Conservation (phyloP, 768 basidiomycete genomes). For the Boletus vinaceobasis region DNA sequence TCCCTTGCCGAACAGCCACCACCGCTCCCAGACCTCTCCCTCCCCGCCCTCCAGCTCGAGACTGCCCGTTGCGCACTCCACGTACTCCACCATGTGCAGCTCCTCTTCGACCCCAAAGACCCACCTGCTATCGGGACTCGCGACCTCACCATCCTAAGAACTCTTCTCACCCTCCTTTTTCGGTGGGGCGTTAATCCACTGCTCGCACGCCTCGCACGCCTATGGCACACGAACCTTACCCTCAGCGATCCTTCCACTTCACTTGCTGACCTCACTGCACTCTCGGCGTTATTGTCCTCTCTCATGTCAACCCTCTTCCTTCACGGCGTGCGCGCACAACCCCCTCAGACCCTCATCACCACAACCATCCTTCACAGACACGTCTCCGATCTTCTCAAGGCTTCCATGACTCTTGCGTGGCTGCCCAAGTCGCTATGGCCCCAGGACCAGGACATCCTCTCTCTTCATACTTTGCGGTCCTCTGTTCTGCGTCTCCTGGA, state of each 20-base stretch:
- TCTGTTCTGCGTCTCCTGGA: conserved; percentile 54
- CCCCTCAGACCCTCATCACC: conserved; percentile 57
- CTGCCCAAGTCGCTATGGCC: conserved; percentile 51
- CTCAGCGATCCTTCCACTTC: conserved; percentile 29
- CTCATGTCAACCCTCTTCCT: conserved; percentile 55
- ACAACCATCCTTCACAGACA: conserved; percentile 59
- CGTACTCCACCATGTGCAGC: conserved; percentile 48
- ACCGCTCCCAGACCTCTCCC: conserved; percentile 9
- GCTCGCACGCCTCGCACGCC: conserved; percentile 39
- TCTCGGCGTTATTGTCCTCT: conserved; percentile 42
- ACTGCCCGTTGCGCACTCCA: conserved; percentile 56
- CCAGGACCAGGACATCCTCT: conserved; percentile 35
- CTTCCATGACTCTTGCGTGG: conserved; percentile 70
- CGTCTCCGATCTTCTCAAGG: conserved; percentile 53
- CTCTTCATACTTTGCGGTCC: conserved; percentile 48
- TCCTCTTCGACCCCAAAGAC: conserved; percentile 31
- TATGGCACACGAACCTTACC: conserved; percentile 33
- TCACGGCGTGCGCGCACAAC: conserved; percentile 41
- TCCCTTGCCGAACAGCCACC: conserved; percentile 13
- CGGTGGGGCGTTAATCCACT: conserved; percentile 67
- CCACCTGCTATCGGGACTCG: conserved; percentile 52
- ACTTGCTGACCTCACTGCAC: conserved; percentile 40
- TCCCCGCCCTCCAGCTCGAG: conserved; percentile 45
- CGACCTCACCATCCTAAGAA: conserved; percentile 60
- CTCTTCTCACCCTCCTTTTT: conserved; percentile 64